Conservation (phyloP, 129 eudicot species). For the Centaurea solstitialis region DNA sequence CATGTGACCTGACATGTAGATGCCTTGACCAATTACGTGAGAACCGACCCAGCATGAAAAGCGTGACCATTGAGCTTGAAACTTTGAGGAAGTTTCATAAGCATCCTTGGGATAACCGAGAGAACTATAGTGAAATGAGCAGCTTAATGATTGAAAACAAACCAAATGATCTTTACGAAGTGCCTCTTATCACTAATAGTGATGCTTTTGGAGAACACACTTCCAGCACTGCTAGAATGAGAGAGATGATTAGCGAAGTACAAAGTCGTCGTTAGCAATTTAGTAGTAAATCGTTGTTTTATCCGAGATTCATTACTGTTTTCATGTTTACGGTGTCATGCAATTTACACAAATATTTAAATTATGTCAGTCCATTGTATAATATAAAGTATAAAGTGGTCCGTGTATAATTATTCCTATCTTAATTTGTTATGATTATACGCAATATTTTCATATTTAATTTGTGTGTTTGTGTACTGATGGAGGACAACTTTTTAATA, state of each 20-base stretch:
- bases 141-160: not conserved
- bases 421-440: too few species aligned
- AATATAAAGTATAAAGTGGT: too few species aligned
- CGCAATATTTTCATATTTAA: too few species aligned
- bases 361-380: not conserved
- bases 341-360: too few species aligned
- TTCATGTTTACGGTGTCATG: too few species aligned
- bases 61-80: slow-evolving; percentile 47
- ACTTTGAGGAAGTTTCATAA: slow-evolving; percentile 29
- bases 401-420: too few species aligned
- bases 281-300: too few species aligned
- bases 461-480: too few species aligned
- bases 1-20: slow-evolving; percentile 37
- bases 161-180: not conserved
- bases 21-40: slow-evolving; percentile 41
- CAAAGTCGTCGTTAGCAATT: not conserved
- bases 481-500: too few species aligned
- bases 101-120: slow-evolving; percentile 34
- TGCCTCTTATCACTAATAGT: not conserved
- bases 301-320: too few species aligned
- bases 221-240: not conserved
- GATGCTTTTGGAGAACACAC: not conserved
- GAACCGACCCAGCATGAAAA: slow-evolving; percentile 57
- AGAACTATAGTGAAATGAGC: not conserved
- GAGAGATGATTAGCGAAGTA: not conserved